Conservation (phyloP, 495 filamentous ascomycete species). For the Physcia stellaris region DNA sequence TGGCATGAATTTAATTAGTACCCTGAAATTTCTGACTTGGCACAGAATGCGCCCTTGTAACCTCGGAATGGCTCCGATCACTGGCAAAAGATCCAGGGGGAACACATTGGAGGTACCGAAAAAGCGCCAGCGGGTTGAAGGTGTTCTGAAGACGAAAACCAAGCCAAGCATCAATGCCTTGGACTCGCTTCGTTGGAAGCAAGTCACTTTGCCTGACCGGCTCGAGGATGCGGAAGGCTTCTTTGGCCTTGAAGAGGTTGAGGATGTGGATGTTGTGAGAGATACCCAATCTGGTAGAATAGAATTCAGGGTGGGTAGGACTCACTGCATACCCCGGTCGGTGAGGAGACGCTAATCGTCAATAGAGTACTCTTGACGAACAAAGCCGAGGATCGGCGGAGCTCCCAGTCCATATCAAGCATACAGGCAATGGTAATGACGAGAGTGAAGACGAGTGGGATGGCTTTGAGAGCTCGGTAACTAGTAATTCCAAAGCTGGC, state of each 20-base stretch:
- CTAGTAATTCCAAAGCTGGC: conserved; percentile 14
- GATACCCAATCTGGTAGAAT: conserved; percentile 39
- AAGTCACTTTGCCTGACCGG: conserved; percentile 70
- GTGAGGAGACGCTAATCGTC: too few species aligned
- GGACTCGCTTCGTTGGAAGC: conserved; percentile 70
- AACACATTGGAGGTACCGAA: background rate
- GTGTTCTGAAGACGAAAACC: conserved; percentile 16
- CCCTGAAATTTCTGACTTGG: background rate
- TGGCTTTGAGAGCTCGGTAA: conserved; percentile 36
- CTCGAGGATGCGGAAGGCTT: conserved; percentile 91
- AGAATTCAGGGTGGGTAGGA: conserved; percentile 16
- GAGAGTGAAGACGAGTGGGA: conserved; percentile 39
- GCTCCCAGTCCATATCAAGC: too few species aligned
- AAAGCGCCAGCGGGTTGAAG: conserved; percentile 15
- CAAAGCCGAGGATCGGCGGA: too few species aligned
- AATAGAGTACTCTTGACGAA: too few species aligned
- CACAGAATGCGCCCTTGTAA: too few species aligned
- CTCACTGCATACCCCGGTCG: too few species aligned
- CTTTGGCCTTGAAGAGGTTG: conserved; percentile 84
- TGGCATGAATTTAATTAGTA: background rate
- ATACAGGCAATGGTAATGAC: conserved; percentile 8
- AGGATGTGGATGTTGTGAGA: conserved; percentile 68
- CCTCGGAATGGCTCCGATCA: too few species aligned
- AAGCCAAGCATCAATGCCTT: conserved; percentile 15
- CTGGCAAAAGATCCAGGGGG: background rate